Conservation (phyloP, 495 filamentous ascomycete genomes). For the Podospora conica region DNA sequence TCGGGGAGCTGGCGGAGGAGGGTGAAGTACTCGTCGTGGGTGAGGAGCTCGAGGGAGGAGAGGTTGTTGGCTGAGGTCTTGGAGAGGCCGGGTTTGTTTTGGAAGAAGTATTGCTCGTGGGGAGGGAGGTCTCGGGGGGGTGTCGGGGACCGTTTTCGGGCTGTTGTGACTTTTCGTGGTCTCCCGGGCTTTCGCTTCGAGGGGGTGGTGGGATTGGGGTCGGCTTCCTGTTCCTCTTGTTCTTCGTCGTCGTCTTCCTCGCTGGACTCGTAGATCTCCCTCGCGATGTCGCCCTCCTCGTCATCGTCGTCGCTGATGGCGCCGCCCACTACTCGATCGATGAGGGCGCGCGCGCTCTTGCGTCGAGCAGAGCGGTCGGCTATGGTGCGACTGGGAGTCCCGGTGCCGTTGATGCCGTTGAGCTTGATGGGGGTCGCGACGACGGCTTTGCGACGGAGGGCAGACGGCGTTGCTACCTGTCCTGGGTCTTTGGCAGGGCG, state of each 20-base stretch:
- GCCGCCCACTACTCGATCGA: slow-evolving; percentile 55
- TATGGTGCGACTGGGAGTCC: slow-evolving; percentile 55
- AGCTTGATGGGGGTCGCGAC: slow-evolving; percentile 33
- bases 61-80: slow-evolving; percentile 87
- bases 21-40: slow-evolving; percentile 86
- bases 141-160: slow-evolving; percentile 66
- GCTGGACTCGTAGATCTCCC: slow-evolving; percentile 59
- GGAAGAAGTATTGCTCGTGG: slow-evolving; percentile 88
- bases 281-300: slow-evolving; percentile 64
- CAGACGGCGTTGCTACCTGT: slow-evolving; percentile 27
- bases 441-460: slow-evolving; percentile 22
- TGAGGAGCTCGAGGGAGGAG: slow-evolving; percentile 65
- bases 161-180: slow-evolving; percentile 17
- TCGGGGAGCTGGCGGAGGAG: slow-evolving; percentile 60
- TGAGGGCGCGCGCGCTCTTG: slow-evolving; percentile 71
- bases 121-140: slow-evolving; percentile 73
- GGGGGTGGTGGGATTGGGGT: slow-evolving; percentile 40
- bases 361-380: slow-evolving; percentile 78
- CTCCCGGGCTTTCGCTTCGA: slow-evolving; percentile 46
- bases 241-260: slow-evolving; percentile 46
- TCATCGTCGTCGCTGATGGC: slow-evolving; percentile 71
- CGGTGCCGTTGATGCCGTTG: slow-evolving; percentile 27
- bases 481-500: slow-evolving; percentile 23
- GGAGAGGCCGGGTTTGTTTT: slow-evolving; percentile 71
- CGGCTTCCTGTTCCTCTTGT: slow-evolving; percentile 32